phyloP scores from a whole-genome alignment of 2,329 filamentous ascomycete genomes.

The Fusarium sp. region DNA sequence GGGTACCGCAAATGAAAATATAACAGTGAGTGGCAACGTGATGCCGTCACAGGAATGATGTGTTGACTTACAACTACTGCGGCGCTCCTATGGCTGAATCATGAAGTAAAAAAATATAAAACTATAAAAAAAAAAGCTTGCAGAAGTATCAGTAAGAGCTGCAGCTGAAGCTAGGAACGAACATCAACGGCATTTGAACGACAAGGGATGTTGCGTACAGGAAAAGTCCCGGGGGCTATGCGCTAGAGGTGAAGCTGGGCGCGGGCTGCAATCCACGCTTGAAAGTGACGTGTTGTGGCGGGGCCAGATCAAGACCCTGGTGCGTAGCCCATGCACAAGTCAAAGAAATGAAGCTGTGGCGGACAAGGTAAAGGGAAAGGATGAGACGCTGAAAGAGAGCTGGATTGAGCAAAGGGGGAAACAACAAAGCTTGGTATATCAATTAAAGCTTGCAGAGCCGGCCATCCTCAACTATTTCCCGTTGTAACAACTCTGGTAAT shows the following conservation, averaged over 20 bases:
- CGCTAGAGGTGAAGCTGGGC: slow-evolving; percentile 42
- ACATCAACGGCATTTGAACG: slow-evolving; percentile 29
- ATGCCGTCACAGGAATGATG: slow-evolving; percentile 14
- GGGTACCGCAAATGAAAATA: not conserved
- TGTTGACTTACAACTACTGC: slow-evolving; percentile 41
- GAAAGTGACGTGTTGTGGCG: slow-evolving; percentile 48
- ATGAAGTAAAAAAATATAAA: not conserved
- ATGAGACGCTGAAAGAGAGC: not conserved
- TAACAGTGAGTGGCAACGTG: slow-evolving; percentile 14
- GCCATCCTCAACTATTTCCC: not conserved
- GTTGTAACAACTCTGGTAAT: slow-evolving; percentile 5
- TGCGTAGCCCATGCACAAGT: slow-evolving; percentile 28
- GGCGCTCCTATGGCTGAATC: slow-evolving; percentile 18
- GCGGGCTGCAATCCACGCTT: slow-evolving; percentile 45
- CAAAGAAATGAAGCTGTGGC: slow-evolving; percentile 19
- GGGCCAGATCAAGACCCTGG: slow-evolving; percentile 41
- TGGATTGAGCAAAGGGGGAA: not conserved
- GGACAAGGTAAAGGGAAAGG: slow-evolving; percentile 9
- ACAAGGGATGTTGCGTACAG: slow-evolving; percentile 36
- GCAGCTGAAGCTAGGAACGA: slow-evolving; percentile 15
- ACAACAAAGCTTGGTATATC: not conserved
- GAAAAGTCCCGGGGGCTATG: slow-evolving; percentile 34
- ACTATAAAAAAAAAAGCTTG: slow-evolving; percentile 10
- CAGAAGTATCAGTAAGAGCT: slow-evolving; percentile 34
- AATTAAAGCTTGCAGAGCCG: not conserved